phyloP scores from a whole-genome alignment of 495 filamentous ascomycete genomes.

The Podospora appendiculata region DNA sequence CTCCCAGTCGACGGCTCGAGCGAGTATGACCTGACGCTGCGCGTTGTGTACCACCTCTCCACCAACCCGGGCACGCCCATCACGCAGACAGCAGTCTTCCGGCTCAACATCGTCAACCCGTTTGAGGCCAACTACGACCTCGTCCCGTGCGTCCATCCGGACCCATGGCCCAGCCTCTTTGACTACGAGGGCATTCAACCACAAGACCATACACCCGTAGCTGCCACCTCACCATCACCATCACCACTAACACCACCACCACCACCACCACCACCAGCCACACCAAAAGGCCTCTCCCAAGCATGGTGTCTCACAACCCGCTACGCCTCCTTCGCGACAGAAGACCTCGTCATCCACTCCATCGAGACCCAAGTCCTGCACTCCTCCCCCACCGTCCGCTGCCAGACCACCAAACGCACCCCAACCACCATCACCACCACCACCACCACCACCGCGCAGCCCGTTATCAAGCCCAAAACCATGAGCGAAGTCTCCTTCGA shows the following conservation, averaged over 20 bases:
- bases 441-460: conserved; percentile 7
- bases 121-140: conserved; percentile 89
- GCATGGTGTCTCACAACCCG: conserved; percentile 67
- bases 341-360: conserved; percentile 59
- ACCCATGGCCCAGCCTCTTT: conserved; percentile 84
- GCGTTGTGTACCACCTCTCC: conserved; percentile 65
- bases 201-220: background rate
- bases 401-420: conserved; percentile 23
- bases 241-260: too few species aligned
- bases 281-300: conserved; percentile 59
- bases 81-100: conserved; percentile 56
- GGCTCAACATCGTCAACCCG: conserved; percentile 65
- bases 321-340: conserved; percentile 66
- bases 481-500: conserved; percentile 63
- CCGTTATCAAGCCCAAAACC: conserved; percentile 48
- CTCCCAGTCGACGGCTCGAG: conserved; percentile 43
- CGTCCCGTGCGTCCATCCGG: conserved; percentile 63
- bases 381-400: conserved; percentile 38
- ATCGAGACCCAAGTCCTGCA: conserved; percentile 51
- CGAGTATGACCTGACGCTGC: conserved; percentile 63
- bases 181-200: conserved; percentile 34
- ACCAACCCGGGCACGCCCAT: conserved; percentile 81
- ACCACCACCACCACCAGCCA: too few species aligned
- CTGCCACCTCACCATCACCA: conserved; percentile 2
- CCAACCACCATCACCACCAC: conserved; percentile 13